Evolutionary conservation across 2,329 filamentous ascomycete genomes (phyloP).

Genomic region (Pseudogymnoascus sp.): DNA sequence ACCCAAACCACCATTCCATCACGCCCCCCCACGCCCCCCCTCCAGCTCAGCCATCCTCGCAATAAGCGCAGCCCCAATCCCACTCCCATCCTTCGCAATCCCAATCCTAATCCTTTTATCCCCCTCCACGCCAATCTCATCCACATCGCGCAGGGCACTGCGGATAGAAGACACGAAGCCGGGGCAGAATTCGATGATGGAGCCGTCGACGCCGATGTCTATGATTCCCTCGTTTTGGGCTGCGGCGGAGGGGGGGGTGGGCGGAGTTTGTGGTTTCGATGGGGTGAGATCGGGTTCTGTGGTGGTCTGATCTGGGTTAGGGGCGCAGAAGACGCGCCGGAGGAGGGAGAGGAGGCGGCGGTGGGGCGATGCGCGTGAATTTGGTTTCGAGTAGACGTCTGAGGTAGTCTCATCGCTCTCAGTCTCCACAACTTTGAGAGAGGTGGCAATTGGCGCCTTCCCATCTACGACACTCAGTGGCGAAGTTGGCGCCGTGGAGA

Average conservation of each 20-base stretch:
- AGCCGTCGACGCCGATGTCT: conserved; percentile 92
- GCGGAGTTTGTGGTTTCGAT: not conserved
- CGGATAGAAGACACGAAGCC: conserved; percentile 83
- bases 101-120: conserved; percentile 87
- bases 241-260: not conserved
- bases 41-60: conserved; percentile 75
- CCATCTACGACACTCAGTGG: conserved; percentile 21
- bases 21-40: conserved; percentile 30
- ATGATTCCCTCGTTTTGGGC: conserved; percentile 54
- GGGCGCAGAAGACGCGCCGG: not conserved
- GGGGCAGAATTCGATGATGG: conserved; percentile 91
- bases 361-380: not conserved
- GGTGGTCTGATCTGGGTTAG: not conserved
- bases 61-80: conserved; percentile 91
- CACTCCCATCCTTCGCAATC: conserved; percentile 93
- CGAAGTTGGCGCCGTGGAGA: conserved; percentile 39
- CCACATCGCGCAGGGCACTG: conserved; percentile 68
- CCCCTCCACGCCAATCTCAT: conserved; percentile 68
- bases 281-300: not conserved
- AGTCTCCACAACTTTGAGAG: conserved; percentile 12
- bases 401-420: not conserved
- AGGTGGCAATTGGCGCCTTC: conserved; percentile 15
- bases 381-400: not conserved
- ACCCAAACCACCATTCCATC: not conserved
- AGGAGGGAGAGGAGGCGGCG: not conserved